phyloP scores from a whole-genome alignment of 2,329 filamentous ascomycete genomes.

The Huntiella abstrusa region DNA sequence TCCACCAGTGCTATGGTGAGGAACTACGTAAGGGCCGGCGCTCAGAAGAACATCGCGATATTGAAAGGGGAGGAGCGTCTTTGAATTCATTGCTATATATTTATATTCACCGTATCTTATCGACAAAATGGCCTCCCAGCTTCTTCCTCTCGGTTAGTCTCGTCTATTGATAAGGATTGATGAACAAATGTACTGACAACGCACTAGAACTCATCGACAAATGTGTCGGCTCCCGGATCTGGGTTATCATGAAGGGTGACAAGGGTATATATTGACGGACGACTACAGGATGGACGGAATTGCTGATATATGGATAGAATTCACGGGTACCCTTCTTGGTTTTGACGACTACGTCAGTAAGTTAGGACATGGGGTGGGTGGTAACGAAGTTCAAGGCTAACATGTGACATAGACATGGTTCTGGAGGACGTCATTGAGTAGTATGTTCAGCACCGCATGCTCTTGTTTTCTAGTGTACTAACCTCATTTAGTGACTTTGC shows the following conservation, averaged over 20 bases:
- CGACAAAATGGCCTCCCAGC: slow-evolving; percentile 46
- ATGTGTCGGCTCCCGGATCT: slow-evolving; percentile 92
- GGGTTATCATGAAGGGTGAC: slow-evolving; percentile 98
- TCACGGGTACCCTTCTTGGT: slow-evolving; percentile 80
- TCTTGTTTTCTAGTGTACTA: background rate
- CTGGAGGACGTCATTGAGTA: slow-evolving; percentile 94
- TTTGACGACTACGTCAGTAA: slow-evolving; percentile 99
- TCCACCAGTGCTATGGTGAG: background rate
- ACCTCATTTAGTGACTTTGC: slow-evolving; percentile 57
- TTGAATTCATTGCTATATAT: background rate
- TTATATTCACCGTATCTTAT: too few species aligned
- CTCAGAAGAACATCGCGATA: too few species aligned
- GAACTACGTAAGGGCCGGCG: background rate
- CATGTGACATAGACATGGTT: slow-evolving; percentile 62
- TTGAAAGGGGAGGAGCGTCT: background rate
- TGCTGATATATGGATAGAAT: slow-evolving; percentile 41
- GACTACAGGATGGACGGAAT: background rate
- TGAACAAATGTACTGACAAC: background rate
- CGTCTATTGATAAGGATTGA: background rate
- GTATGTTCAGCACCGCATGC: slow-evolving; percentile 29
- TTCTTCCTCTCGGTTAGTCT: slow-evolving; percentile 48
- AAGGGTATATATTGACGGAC: slow-evolving; percentile 45
- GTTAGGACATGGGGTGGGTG: slow-evolving; percentile 24
- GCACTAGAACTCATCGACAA: slow-evolving; percentile 86
- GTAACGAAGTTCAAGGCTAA: background rate